Base-by-base conservation (phyloP, 257 asterid species). In the Solanum peruvianum region DNA sequence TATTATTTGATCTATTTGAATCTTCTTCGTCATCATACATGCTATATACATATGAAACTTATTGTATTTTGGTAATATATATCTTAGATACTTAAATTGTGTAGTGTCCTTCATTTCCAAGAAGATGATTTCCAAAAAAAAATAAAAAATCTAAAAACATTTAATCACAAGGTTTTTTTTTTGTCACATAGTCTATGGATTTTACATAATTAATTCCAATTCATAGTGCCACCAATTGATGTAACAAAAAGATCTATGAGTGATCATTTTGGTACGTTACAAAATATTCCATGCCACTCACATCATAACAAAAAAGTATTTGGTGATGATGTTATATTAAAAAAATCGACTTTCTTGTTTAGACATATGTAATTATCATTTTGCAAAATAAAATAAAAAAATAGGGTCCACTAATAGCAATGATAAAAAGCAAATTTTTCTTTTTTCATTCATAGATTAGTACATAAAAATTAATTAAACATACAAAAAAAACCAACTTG, bases 401-500 rank as follows among this genome's bases (percentile, higher is more conserved):
- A 35, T 72, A 21, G 86, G 92, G 89, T 70, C 93, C 89, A 85
- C 35, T 35, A 66, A 60, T 70, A 71, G 47, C 76, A 52, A 83
- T 64, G 12, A 42, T 15, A 77, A 77, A 45, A 70, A 83, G 47
- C 69, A 56, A 11, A 21, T 7, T 49, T 67, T 78, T 6, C 4
- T 16, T 52, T 69, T 44, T 44, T 39, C 62, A 77, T 77, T 78
- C 78, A 85, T 91, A 60, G 87, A 87, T 42, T 84, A 87, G 91
- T 87, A 89, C 91, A 90, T 82, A 88, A 83, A 16, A 87, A 90
- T 84, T 86, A 89, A 77, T 44, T 25, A 41, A 77, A 75, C 37
- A 91, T 73, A 92, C 84, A 91, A 44, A 64, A 76, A 29, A 89
- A 88, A 67, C 87, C 87, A 89, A 90, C 60, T 80, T 82, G 89